Evolutionary conservation across 75 land plant species (phyloP).

Genomic region (Chamaecyparis obtusa): DNA sequence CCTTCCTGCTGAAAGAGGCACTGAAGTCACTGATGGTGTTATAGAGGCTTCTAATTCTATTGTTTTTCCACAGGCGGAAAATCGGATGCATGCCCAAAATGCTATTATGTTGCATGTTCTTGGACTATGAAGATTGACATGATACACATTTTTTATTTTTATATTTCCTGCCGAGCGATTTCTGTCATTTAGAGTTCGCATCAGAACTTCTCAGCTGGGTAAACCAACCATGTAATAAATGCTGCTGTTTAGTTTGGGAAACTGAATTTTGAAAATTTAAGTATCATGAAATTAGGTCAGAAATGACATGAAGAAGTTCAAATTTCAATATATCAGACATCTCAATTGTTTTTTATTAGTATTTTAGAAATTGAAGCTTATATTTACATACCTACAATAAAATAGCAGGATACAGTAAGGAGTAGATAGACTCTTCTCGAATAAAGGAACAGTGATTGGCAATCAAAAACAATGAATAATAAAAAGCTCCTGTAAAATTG

Average conservation of each 20-base stretch:
- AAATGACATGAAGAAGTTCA: background rate
- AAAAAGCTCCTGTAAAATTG: background rate
- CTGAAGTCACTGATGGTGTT: slow-evolving; percentile 89
- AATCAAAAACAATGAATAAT: background rate
- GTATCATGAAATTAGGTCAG: background rate
- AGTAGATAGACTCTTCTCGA: background rate
- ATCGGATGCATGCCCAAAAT: slow-evolving; percentile 99
- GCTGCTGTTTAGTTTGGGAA: background rate
- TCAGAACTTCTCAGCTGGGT: background rate
- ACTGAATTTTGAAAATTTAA: background rate
- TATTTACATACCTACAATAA: background rate
- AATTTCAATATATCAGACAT: background rate
- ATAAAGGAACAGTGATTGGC: background rate
- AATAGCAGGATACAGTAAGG: background rate
- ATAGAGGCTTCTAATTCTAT: slow-evolving; percentile 92
- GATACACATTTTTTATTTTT: background rate
- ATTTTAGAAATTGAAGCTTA: background rate
- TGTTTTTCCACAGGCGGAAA: slow-evolving; percentile 95
- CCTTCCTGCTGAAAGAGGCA: slow-evolving; percentile 94
- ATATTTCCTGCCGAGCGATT: background rate
- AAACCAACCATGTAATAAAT: background rate
- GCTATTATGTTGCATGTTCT: slow-evolving; percentile 86
- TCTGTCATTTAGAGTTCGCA: background rate
- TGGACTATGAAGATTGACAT: slow-evolving; percentile 47
- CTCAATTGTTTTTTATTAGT: background rate